Conservation (phyloP, 805 yeast species). For the Kazachstania psychrophila region DNA sequence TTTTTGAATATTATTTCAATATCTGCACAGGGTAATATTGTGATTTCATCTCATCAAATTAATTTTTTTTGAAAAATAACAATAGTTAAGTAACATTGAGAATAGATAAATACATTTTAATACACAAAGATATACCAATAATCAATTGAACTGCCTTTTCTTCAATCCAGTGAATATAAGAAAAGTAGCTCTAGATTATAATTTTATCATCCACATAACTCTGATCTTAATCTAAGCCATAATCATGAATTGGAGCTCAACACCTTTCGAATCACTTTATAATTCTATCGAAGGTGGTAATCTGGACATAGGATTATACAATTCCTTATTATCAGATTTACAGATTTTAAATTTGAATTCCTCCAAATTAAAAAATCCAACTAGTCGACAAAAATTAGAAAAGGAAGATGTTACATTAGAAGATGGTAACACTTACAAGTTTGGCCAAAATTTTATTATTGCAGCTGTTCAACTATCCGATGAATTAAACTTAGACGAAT, state of each 20-base stretch:
- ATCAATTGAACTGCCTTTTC: no score
- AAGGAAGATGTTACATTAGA: constrained; percentile 39
- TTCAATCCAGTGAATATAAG: no score
- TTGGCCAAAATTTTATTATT: constrained; percentile 59
- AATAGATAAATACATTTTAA: no score
- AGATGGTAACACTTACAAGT: constrained; percentile 40
- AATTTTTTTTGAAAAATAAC: no score
- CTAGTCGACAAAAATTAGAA: constrained; percentile 41
- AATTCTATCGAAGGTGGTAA: constrained; percentile 34
- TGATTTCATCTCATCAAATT: no score
- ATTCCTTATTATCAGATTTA: constrained; percentile 39
- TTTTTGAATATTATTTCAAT: background rate
- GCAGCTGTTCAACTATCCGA: constrained; percentile 51
- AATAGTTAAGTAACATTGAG: no score
- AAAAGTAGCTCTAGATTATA: no score
- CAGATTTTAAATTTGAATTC: constrained; percentile 35
- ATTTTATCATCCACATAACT: no score
- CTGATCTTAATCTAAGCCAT: no score
- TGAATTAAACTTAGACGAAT: constrained; percentile 67
- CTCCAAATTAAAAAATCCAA: constrained; percentile 33
- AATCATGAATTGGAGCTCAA: constrained; percentile 24
- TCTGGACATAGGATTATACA: constrained; percentile 18
- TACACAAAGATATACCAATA: no score
- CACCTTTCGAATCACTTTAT: constrained; percentile 37
- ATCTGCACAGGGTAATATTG: no score